Percentiles rank a stretch among this genome's conserved stretches.
Conservation (phyloP, 2,329 filamentous ascomycete species). For the Fusarium sp. region DNA sequence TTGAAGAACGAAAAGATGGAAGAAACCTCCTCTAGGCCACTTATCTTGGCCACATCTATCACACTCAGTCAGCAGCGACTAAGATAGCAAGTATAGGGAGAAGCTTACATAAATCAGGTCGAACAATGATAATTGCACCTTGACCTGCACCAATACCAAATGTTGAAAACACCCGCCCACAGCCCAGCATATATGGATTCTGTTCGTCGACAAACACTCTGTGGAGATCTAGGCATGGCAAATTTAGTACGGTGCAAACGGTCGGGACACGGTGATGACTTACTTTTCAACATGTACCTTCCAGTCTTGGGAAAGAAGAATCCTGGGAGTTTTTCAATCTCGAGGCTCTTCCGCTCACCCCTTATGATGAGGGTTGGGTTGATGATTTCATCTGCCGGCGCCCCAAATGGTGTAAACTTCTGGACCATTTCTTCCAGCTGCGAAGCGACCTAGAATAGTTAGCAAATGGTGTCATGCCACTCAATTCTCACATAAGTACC, state of each 20-base stretch:
- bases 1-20: slow-evolving; percentile 9
- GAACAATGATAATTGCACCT: slow-evolving; percentile 28
- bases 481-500: neutral
- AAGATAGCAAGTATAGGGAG: rapidly evolving
- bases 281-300: slow-evolving; percentile 5
- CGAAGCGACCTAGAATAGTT: neutral
- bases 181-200: slow-evolving; percentile 24
- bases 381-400: slow-evolving; percentile 6
- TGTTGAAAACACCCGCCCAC: slow-evolving; percentile 7
- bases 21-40: neutral
- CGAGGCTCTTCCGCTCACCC: slow-evolving; percentile 1
- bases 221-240: slow-evolving; percentile 12
- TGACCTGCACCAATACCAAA: slow-evolving; percentile 24
- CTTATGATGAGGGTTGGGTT: slow-evolving; percentile 9
- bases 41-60: slow-evolving; percentile 20
- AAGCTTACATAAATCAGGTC: slow-evolving; percentile 36
- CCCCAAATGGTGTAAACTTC: neutral
- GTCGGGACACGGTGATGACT: rapidly evolving
- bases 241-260: neutral
- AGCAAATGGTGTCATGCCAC: neutral
- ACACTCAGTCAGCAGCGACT: rapidly evolving
- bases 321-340: slow-evolving; percentile 14
- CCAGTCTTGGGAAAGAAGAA: slow-evolving; percentile 29
- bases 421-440: neutral
- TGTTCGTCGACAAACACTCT: slow-evolving; percentile 30